These are phyloP conservation scores for Biscogniauxia marginata DNA, from an alignment of 2,329 filamentous ascomycete species.

Conservation along the genomic window DNA sequence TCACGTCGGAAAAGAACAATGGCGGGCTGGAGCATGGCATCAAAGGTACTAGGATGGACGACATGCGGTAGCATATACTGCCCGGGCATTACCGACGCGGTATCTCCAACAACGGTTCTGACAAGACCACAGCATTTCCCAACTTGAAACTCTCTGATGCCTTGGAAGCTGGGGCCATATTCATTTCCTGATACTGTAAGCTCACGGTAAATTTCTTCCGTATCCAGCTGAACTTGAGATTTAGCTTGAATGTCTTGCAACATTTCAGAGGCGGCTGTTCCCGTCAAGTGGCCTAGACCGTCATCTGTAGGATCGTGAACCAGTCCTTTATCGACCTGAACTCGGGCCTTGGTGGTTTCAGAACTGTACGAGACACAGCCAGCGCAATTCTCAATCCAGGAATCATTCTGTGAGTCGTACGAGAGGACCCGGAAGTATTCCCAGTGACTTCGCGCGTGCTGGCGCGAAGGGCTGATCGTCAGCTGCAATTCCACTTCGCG, in stretches of 20 bases:
- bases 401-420: neutral
- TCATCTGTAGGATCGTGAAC: too few species aligned
- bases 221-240: too few species aligned
- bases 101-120: conserved; percentile 5
- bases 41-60: conserved; percentile 6
- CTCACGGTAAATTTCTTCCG: neutral
- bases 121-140: neutral
- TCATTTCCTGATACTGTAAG: conserved; percentile 2
- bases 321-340: too few species aligned
- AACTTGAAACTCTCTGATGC: neutral
- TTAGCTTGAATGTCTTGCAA: too few species aligned
- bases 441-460: too few species aligned
- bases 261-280: too few species aligned
- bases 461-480: too few species aligned
- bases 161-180: conserved; percentile 5
- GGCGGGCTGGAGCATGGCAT: conserved; percentile 1
- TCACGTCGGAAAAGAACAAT: neutral
- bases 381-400: neutral
- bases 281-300: too few species aligned
- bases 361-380: neutral
- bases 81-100: conserved; percentile 2
- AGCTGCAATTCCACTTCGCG: too few species aligned
- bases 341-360: too few species aligned
- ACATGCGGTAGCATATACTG: conserved; percentile 6
- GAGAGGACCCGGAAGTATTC: neutral